These are phyloP conservation scores for Colletotrichum karsti DNA, from an alignment of 2,329 filamentous ascomycete species.

Conservation along the genomic window DNA sequence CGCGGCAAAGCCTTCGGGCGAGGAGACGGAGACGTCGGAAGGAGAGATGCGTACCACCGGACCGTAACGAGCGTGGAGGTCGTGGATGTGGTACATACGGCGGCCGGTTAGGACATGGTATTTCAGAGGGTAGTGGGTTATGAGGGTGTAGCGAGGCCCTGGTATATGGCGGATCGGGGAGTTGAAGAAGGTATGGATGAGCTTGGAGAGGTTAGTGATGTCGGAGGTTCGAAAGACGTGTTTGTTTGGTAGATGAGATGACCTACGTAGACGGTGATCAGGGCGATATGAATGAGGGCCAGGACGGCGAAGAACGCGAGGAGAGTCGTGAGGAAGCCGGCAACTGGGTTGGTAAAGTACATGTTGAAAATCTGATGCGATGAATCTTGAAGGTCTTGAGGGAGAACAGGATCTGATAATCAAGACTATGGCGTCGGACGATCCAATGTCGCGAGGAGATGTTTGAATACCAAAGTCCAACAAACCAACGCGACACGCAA, in stretches of 20 bases:
- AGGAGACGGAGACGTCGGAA: constrained; percentile 5
- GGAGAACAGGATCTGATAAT: too few species aligned
- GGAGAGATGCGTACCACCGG: constrained; percentile 19
- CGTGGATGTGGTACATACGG: constrained; percentile 17
- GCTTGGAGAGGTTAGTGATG: not conserved
- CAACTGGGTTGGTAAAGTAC: not conserved
- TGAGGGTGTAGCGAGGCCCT: constrained; percentile 7
- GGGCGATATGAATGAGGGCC: not conserved
- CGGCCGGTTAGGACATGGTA: constrained; percentile 8
- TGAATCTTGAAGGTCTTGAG: too few species aligned
- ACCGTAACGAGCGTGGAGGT: constrained; percentile 10
- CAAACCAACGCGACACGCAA: too few species aligned
- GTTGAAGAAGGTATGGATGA: not conserved
- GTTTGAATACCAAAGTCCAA: too few species aligned
- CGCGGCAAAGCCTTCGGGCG: not conserved
- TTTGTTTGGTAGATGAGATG: not conserved
- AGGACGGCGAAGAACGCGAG: not conserved
- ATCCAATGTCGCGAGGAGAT: too few species aligned
- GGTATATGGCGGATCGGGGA: constrained; percentile 16
- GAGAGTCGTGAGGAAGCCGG: not conserved
- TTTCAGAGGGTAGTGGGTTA: constrained; percentile 10
- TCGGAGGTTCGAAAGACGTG: not conserved
- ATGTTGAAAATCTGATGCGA: not conserved
- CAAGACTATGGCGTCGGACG: too few species aligned
- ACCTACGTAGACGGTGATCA: not conserved